Evolutionary conservation across 2,329 filamentous ascomycete genomes (phyloP).

Genomic region (Massarina eburnea): DNA sequence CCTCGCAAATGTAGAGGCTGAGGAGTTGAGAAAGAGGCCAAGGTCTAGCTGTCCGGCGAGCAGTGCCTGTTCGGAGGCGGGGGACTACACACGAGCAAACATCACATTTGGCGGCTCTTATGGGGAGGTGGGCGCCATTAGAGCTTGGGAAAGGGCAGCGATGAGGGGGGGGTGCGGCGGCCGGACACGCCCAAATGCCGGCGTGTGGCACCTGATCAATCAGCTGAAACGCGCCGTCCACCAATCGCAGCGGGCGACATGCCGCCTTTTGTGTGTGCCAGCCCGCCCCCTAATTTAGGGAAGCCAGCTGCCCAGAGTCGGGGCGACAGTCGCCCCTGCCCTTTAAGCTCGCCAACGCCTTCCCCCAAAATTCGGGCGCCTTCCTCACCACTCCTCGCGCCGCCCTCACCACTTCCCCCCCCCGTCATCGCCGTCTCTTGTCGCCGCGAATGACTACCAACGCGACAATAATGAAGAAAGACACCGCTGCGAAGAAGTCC

Average conservation of each 20-base stretch:
- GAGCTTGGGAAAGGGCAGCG: background rate
- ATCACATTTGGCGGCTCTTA: too few species aligned
- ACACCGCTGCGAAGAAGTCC: constrained; percentile 25
- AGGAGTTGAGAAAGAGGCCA: too few species aligned
- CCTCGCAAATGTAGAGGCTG: too few species aligned
- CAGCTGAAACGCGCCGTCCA: background rate
- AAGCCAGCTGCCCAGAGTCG: background rate
- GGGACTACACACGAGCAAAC: too few species aligned
- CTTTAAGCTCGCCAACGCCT: background rate
- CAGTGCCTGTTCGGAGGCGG: too few species aligned
- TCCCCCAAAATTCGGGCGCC: background rate
- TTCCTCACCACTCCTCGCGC: background rate
- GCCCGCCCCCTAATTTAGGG: background rate
- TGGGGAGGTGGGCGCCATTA: too few species aligned
- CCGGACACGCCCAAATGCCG: too few species aligned
- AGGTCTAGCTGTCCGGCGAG: too few species aligned
- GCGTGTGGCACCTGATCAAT: background rate
- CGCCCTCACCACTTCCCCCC: constrained; percentile 6
- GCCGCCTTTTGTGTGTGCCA: background rate
- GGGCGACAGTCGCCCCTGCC: background rate
- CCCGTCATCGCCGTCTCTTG: constrained; percentile 2
- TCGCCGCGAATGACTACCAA: constrained; percentile 13
- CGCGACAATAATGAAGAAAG: constrained; percentile 19
- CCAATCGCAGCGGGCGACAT: background rate
- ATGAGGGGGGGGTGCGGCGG: background rate